phyloP scores from a whole-genome alignment of 768 basidiomycete genomes.

The Auriscalpium orientale region DNA sequence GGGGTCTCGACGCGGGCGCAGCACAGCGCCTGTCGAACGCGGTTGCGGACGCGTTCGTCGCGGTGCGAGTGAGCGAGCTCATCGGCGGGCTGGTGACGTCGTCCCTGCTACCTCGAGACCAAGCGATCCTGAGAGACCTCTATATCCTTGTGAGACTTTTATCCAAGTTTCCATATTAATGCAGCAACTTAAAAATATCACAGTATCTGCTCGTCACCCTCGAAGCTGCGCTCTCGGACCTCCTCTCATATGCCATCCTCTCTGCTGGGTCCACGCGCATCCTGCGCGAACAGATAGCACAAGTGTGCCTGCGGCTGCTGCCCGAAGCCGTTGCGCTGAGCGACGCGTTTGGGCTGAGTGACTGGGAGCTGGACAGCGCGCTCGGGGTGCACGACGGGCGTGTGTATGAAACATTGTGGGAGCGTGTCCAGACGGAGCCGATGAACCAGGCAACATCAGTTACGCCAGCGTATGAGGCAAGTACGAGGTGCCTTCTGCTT shows the following conservation, averaged over 20 bases:
- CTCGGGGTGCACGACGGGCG: constrained; percentile 56
- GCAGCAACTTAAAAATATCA: neutral
- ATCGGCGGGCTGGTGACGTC: constrained; percentile 25
- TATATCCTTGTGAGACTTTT: constrained; percentile 35
- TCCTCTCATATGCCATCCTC: constrained; percentile 50
- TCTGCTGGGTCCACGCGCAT: constrained; percentile 27
- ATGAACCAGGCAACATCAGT: constrained; percentile 45
- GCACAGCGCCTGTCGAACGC: constrained; percentile 55
- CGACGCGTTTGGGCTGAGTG: constrained; percentile 68
- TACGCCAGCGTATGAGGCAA: constrained; percentile 50
- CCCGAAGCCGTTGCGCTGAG: constrained; percentile 61
- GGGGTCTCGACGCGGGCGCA: constrained; percentile 44
- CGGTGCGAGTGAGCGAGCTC: constrained; percentile 42
- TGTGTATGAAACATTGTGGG: constrained; percentile 64
- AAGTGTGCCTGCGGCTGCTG: constrained; percentile 42
- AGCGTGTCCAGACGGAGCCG: constrained; percentile 49
- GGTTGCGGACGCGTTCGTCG: constrained; percentile 64
- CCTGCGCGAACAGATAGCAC: constrained; percentile 43
- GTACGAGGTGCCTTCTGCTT: constrained; percentile 30
- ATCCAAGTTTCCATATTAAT: neutral
- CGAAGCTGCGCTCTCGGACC: constrained; percentile 48
- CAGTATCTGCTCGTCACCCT: constrained; percentile 57
- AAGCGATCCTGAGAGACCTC: constrained; percentile 23
- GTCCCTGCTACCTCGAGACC: constrained; percentile 13
- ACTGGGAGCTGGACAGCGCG: constrained; percentile 69